These are phyloP conservation scores for Colletotrichum agaves DNA, from an alignment of 2,329 filamentous ascomycete genomes.

Conservation along the genomic window DNA sequence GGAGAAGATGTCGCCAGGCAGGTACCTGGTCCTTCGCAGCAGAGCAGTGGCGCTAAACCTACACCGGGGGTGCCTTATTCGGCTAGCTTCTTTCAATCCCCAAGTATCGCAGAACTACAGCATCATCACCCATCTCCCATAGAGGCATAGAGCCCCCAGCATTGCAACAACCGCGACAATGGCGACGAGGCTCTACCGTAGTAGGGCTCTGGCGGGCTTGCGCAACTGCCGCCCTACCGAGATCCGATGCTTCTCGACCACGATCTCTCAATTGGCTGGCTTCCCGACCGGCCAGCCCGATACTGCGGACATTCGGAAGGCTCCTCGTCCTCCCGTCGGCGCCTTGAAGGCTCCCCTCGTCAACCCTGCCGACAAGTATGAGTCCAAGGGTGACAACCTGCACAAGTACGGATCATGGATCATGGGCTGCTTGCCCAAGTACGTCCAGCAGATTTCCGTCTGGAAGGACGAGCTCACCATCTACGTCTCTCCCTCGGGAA, in stretches of 20 bases:
- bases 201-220: slow-evolving; percentile 59
- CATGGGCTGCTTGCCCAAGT: slow-evolving; percentile 96
- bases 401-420: slow-evolving; percentile 97
- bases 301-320: slow-evolving; percentile 73
- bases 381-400: slow-evolving; percentile 85
- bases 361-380: slow-evolving; percentile 94
- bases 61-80: slow-evolving; percentile 15
- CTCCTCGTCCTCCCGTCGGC: slow-evolving; percentile 66
- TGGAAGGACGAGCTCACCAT: slow-evolving; percentile 99
- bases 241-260: slow-evolving; percentile 39
- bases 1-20: neutral
- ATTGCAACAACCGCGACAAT: slow-evolving; percentile 53
- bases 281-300: slow-evolving; percentile 54
- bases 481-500: slow-evolving; percentile 87
- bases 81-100: slow-evolving; percentile 35
- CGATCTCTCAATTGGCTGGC: slow-evolving; percentile 39
- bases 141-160: slow-evolving; percentile 37
- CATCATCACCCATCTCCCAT: slow-evolving; percentile 38
- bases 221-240: slow-evolving; percentile 37
- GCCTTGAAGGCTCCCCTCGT: slow-evolving; percentile 79
- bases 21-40: neutral
- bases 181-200: slow-evolving; percentile 70
- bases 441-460: slow-evolving; percentile 98
- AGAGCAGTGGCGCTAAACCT: neutral
- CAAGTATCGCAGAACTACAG: slow-evolving; percentile 31